Percentiles rank a stretch among this genome's conserved stretches.
These are phyloP conservation scores for Erysiphe pisi DNA, from an alignment of 2,329 filamentous ascomycete species.

Conservation along the genomic window DNA sequence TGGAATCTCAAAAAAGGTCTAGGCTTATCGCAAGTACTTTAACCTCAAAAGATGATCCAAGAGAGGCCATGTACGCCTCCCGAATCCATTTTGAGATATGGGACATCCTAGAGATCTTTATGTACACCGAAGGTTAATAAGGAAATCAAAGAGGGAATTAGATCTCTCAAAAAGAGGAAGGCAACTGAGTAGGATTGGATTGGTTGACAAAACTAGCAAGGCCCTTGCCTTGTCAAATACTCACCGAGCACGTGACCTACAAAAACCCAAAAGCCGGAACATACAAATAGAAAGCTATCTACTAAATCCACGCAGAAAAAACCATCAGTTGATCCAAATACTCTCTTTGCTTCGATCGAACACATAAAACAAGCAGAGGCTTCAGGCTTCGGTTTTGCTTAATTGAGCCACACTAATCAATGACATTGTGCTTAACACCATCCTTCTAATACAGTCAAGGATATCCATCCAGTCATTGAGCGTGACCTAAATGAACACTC, in stretches of 20 bases:
- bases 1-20: constrained; percentile 8
- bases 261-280: background rate
- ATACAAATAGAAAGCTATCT: background rate
- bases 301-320: background rate
- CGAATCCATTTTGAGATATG: background rate
- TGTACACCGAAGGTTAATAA: background rate
- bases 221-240: background rate
- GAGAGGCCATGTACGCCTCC: background rate
- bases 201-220: background rate
- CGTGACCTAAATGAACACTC: too few relatives aligned
- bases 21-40: background rate
- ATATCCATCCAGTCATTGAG: too few relatives aligned
- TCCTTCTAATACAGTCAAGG: too few relatives aligned
- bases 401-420: too few relatives aligned
- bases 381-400: background rate
- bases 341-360: constrained; percentile 15
- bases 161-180: background rate
- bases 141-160: background rate
- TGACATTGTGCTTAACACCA: background rate
- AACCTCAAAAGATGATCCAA: background rate
- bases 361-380: background rate
- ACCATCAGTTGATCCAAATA: constrained; percentile 18
- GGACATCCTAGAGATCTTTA: background rate
- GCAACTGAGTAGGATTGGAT: background rate
- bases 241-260: background rate